phyloP scores from a whole-genome alignment of 352 stramenopile species.

The Pythium phragmitis region DNA sequence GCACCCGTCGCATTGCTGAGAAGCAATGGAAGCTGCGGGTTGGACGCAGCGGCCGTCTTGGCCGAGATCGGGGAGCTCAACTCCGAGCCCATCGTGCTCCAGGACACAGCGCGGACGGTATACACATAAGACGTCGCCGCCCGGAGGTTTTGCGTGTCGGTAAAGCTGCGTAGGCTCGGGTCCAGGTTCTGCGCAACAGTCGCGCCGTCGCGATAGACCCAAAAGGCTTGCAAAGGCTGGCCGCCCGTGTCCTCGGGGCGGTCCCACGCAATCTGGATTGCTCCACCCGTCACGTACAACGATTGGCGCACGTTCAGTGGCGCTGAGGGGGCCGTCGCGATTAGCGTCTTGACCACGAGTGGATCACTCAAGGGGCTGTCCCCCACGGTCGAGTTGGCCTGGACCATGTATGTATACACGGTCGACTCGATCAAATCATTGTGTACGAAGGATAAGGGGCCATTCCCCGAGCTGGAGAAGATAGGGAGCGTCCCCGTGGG shows the following conservation, averaged over 20 bases:
- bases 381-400: slow-evolving; percentile 37
- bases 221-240: slow-evolving; percentile 42
- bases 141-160: slow-evolving; percentile 35
- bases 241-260: slow-evolving; percentile 54
- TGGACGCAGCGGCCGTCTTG: slow-evolving; percentile 36
- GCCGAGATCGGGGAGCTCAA: slow-evolving; percentile 37
- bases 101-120: slow-evolving; percentile 39
- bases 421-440: slow-evolving; percentile 50
- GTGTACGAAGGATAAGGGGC: slow-evolving; percentile 35
- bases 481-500: slow-evolving; percentile 20
- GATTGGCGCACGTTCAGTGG: slow-evolving; percentile 46
- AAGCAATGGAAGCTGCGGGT: slow-evolving; percentile 28
- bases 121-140: slow-evolving; percentile 51
- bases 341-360: slow-evolving; percentile 36
- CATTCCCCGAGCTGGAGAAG: slow-evolving; percentile 25
- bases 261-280: slow-evolving; percentile 59
- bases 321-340: slow-evolving; percentile 43
- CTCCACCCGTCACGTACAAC: slow-evolving; percentile 43
- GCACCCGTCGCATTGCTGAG: slow-evolving; percentile 21
- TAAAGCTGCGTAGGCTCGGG: slow-evolving; percentile 27
- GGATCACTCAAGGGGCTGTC: slow-evolving; percentile 34
- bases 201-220: slow-evolving; percentile 49
- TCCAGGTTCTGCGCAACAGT: slow-evolving; percentile 29
- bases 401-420: slow-evolving; percentile 43
- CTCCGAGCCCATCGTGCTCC: slow-evolving; percentile 38